Evolutionary conservation across 1,284 basidiomycete species (phyloP), one percentile per base, ranked within the genome.

Genomic region (Ceratobasidium sp.): DNA sequence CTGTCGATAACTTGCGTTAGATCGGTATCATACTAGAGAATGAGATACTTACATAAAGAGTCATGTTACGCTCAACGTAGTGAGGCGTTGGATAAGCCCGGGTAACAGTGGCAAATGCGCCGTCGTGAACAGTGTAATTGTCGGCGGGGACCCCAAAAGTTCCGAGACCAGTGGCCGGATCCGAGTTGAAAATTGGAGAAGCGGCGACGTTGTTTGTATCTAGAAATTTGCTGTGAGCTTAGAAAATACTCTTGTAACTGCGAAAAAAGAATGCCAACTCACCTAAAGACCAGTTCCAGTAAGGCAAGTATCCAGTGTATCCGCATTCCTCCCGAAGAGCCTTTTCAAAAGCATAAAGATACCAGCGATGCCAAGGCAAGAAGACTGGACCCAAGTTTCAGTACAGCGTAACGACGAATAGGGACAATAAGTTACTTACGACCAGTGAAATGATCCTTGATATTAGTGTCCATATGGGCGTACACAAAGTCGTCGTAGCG

Each of bases 401-500:
- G 4, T 50, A 36, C 16, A 21, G 32, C 52, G n/a, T 18, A 28
- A 18, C 12, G 36, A 67, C 21, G 0, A 41, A 26, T 39, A 9
- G 2, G 18, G 28, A 21, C 18, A 12, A 45, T 26, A 53, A 36
- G 2, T 26, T 43, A 69, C 65, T 57, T 16, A 69, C 65, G 43
- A 21, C 57, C 69, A 62, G 55, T 71, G 30, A 64, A 74, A 23
- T 71, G 73, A 36, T 45, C 45, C 71, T 50, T 72, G 26, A 52
- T 28, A 36, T 43, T 62, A 6, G 73, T 57, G 52, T 74, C 73
- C 73, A 74, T 74, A 48, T 74, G 73, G 8, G 71, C 43, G 55
- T 74, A 74, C 26, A 74, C 71, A 45, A 74, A 58, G 30, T 74
- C 73, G 43, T 74, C 73, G 52, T 74, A 74, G 9, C 41, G 69